phyloP scores from a whole-genome alignment of 768 basidiomycete species.

The Tylopilus felleus region DNA sequence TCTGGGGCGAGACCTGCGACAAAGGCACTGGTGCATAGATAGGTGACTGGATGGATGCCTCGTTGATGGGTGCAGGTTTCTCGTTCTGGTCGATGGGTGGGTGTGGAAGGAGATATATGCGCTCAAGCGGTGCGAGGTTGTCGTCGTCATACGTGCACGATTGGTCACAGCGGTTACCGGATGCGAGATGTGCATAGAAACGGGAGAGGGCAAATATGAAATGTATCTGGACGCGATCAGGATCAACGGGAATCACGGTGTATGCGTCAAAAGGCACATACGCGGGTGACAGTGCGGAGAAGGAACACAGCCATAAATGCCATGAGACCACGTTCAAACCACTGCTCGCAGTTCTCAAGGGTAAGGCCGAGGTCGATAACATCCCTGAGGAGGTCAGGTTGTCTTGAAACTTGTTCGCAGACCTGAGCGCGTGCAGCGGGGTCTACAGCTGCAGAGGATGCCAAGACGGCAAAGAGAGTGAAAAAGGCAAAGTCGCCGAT shows the following conservation, averaged over 20 bases:
- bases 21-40: conserved; percentile 73
- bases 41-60: conserved; percentile 6
- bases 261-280: conserved; percentile 35
- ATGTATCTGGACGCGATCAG: conserved; percentile 51
- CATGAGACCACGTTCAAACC: conserved; percentile 66
- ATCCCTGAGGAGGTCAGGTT: conserved; percentile 71
- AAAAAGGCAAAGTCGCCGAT: conserved; percentile 76
- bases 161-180: conserved; percentile 29
- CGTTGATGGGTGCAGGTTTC: conserved; percentile 1
- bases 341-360: conserved; percentile 77
- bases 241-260: not conserved
- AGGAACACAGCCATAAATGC: conserved; percentile 56
- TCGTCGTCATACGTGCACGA: conserved; percentile 16
- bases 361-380: conserved; percentile 69
- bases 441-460: conserved; percentile 58
- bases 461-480: conserved; percentile 52
- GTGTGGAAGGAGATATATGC: conserved; percentile 59
- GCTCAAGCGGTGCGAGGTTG: conserved; percentile 41
- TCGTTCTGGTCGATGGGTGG: conserved; percentile 13
- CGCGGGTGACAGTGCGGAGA: conserved; percentile 62
- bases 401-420: conserved; percentile 73
- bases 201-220: conserved; percentile 71
- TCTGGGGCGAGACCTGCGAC: conserved; percentile 48
- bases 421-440: conserved; percentile 52
- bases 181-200: conserved; percentile 55